Base-by-base conservation (phyloP, 75 land plant genomes). In the Pinus taeda region DNA sequence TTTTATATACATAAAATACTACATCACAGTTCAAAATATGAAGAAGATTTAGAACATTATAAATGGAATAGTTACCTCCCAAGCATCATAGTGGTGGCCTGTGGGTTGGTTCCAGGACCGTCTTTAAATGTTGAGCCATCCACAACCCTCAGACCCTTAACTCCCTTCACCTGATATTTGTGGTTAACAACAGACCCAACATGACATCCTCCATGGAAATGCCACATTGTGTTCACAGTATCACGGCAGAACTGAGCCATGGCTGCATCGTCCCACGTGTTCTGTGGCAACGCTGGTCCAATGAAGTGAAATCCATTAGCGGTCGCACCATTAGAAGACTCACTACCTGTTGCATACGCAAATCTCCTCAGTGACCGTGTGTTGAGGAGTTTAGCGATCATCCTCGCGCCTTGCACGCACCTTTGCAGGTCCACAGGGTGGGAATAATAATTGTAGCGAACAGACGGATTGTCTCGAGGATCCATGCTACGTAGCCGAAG, bases 31-130 rank as follows among this genome's bases (percentile, higher is more conserved):
- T 8, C 5, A 6, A 45, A 45, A 45, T 45, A 45, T 45, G 9
- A 45, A 45, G 1, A 0, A 45, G 6, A 45, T 45, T 33, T 33
- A 33, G 2, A 33, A 33, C 33, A 33, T 1, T 33, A 33, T 33
- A 33, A 33, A 33, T 9, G 11, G 0, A 49, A 9, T 49, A 49
- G 2, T 49, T 49, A 93, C 91, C 97, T 84, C 12, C 95, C 97
- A 37, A 94, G 82, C 95, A 94, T 94, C 93, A 94, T 86, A 3
- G 87, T 57, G 33, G 93, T 94, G 70, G 95, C 97, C 79, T 94
- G 97, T 3, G 97, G 97, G 67, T 94, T 94, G 30, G 97, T 90
- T 39, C 97, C 93, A 1, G 95, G 95, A 3, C 93, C 88, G 15
- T 80, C 69, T 7, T 55, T 15, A 77, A 92, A 90, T 1, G 82